phyloP scores from a whole-genome alignment of 1,284 basidiomycete species.

The Rhodotorula sp. region DNA sequence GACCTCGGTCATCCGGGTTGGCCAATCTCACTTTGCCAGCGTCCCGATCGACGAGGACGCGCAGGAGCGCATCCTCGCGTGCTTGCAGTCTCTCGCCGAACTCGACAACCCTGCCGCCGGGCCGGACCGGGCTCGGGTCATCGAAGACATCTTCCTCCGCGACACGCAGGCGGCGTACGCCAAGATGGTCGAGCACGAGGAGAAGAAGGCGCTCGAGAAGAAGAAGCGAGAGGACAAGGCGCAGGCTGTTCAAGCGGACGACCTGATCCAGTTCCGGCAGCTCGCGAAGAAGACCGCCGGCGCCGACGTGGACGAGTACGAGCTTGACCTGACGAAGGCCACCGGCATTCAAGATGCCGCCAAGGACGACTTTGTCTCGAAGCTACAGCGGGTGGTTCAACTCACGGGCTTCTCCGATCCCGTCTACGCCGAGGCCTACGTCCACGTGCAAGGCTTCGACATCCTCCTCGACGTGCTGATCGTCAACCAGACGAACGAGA shows the following conservation, averaged over 20 bases:
- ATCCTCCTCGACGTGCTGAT: slow-evolving; percentile 93
- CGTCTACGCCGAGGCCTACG: slow-evolving; percentile 96
- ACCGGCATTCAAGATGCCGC: slow-evolving; percentile 74
- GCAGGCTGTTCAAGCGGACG: slow-evolving; percentile 82
- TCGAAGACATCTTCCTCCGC: slow-evolving; percentile 83
- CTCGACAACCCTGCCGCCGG: slow-evolving; percentile 13
- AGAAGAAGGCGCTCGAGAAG: slow-evolving; percentile 88
- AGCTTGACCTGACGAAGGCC: slow-evolving; percentile 82
- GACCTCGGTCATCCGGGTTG: slow-evolving; percentile 93
- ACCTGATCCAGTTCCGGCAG: slow-evolving; percentile 87
- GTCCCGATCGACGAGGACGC: slow-evolving; percentile 97
- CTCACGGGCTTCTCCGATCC: slow-evolving; percentile 98
- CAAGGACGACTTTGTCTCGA: slow-evolving; percentile 94
- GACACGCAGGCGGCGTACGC: slow-evolving; percentile 92
- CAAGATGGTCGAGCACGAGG: slow-evolving; percentile 89
- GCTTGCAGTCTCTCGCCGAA: slow-evolving; percentile 80
- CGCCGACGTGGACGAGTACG: slow-evolving; percentile 78
- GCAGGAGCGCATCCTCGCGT: slow-evolving; percentile 93
- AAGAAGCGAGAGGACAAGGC: slow-evolving; percentile 72
- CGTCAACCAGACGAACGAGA: slow-evolving; percentile 94
- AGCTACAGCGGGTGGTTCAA: slow-evolving; percentile 90
- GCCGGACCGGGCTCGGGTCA: slow-evolving; percentile 45
- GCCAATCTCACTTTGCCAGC: slow-evolving; percentile 91
- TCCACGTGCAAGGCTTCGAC: slow-evolving; percentile 98
- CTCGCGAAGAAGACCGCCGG: slow-evolving; percentile 80